These are phyloP conservation scores for Dissoconium aciculare DNA, from an alignment of 2,329 filamentous ascomycete genomes.

Conservation along the genomic window DNA sequence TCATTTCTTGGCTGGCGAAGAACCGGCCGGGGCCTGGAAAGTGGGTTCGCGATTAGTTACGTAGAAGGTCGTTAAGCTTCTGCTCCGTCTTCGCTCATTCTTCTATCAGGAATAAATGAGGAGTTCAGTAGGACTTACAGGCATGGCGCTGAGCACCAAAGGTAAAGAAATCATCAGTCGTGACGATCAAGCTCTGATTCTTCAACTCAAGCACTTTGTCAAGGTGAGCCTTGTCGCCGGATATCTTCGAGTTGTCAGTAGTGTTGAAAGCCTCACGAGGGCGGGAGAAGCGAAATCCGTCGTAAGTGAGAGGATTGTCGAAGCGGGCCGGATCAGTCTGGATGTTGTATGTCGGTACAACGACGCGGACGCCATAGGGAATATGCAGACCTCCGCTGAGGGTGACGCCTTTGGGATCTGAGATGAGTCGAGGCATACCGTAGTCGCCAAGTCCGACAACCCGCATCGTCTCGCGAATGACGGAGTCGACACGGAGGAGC, in stretches of 20 bases:
- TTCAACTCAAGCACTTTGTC: slow-evolving; percentile 6
- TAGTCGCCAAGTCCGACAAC: slow-evolving; percentile 8
- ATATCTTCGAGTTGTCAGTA: neutral
- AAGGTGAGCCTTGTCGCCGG: neutral
- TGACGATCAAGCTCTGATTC: slow-evolving; percentile 11
- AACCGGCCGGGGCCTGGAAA: slow-evolving; percentile 25
- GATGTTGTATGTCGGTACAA: slow-evolving; percentile 10
- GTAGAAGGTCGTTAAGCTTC: too few relatives aligned
- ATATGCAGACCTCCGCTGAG: slow-evolving; percentile 14
- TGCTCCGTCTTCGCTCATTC: too few relatives aligned
- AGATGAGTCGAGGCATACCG: slow-evolving; percentile 8
- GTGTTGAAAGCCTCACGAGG: slow-evolving; percentile 4
- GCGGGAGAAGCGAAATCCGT: slow-evolving; percentile 17
- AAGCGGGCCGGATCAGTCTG: slow-evolving; percentile 19
- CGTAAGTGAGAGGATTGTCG: slow-evolving; percentile 12
- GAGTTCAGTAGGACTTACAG: slow-evolving; percentile 5
- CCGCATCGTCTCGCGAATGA: slow-evolving; percentile 20
- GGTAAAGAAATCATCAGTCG: slow-evolving; percentile 12
- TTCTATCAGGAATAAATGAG: too few relatives aligned
- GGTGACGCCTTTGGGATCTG: slow-evolving; percentile 12
- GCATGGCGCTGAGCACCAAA: slow-evolving; percentile 16
- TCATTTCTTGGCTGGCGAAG: slow-evolving; percentile 34
- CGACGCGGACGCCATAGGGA: slow-evolving; percentile 14
- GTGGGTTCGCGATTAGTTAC: neutral
- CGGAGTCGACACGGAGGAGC: slow-evolving; percentile 13